Evolutionary conservation across 331 rosid species (phyloP), one percentile per base, ranked within the genome.

Genomic region (Phaseolus coccineus): DNA sequence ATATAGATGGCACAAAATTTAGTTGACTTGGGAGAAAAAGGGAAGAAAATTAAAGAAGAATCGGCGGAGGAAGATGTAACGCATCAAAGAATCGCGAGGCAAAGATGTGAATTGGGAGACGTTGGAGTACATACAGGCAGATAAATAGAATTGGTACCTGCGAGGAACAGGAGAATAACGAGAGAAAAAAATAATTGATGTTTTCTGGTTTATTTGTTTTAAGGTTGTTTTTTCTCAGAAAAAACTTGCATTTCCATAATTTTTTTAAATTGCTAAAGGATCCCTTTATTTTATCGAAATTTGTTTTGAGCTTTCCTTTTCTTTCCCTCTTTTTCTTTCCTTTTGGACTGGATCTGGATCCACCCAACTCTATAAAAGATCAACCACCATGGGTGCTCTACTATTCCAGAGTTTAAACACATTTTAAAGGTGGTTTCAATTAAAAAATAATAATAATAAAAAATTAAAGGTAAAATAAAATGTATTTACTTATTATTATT

Each of bases 11-110:
- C 72, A 79, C 28, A 68, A 51, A 31, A 27, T 74, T 58, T 8
- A 30, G 19, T 46, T 27, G 47, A 28, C 37, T 30, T 40, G 8
- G 66, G 62, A 9, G 69, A 71, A 1, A 69, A 69, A 31, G 5
- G 61, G 24, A 63, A 10, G 25, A 22, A 37, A 65, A 37, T 4
- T 4, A 84, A 40, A 68, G 64, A 61, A 46, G 37, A 82, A 87
- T 71, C 46, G 46, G 48, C 24, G 15, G 71, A 64, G 3, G 62
- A 61, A 85, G 63, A 71, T 13, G 74, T 80, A 84, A 90, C 90
- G 44, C 68, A 62, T 62, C 44, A 44, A 8, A 62, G 64, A 85
- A 86, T 88, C 85, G 71, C 63, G 73, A 52, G 52, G 64, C 70
- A 56, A 72, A 46, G 82, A 28, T 69, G 76, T 19, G 39, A 69